Conservation (phyloP, 2,329 filamentous ascomycete species). For the Scedosporium apiospermum region DNA sequence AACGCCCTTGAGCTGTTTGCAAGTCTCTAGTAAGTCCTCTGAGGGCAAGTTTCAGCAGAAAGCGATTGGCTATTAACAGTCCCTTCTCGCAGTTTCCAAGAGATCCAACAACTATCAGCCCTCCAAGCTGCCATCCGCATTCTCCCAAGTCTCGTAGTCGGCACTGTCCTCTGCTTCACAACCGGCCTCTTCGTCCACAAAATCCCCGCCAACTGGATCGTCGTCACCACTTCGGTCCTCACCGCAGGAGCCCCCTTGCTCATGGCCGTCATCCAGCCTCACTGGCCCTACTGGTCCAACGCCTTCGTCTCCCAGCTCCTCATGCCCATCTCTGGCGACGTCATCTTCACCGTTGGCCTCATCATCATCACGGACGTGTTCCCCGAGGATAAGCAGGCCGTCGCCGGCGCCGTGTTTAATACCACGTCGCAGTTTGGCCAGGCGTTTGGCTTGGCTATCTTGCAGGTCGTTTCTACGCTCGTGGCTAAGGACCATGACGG, state of each 20-base stretch:
- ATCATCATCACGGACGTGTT: conserved; percentile 46
- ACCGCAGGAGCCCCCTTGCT: conserved; percentile 37
- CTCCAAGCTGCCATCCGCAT: conserved; percentile 35
- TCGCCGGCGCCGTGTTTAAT: conserved; percentile 54
- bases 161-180: conserved; percentile 29
- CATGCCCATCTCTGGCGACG: conserved; percentile 30
- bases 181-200: conserved; percentile 36
- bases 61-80: conserved; percentile 6
- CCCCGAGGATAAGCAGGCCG: conserved; percentile 43
- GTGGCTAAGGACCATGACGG: conserved; percentile 24
- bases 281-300: conserved; percentile 41
- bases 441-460: conserved; percentile 35
- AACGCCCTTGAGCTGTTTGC: conserved; percentile 37
- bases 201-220: conserved; percentile 28
- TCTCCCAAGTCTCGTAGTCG: conserved; percentile 34
- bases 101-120: conserved; percentile 35
- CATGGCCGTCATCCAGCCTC: conserved; percentile 41
- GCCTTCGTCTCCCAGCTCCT: conserved; percentile 34
- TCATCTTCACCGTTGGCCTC: conserved; percentile 46
- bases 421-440: conserved; percentile 46
- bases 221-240: conserved; percentile 28
- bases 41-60: background rate
- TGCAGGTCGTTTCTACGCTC: conserved; percentile 32
- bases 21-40: conserved; percentile 34
- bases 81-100: conserved; percentile 33